Base-by-base conservation (phyloP, 306 rosid genomes). In the Acacia acuminata region DNA sequence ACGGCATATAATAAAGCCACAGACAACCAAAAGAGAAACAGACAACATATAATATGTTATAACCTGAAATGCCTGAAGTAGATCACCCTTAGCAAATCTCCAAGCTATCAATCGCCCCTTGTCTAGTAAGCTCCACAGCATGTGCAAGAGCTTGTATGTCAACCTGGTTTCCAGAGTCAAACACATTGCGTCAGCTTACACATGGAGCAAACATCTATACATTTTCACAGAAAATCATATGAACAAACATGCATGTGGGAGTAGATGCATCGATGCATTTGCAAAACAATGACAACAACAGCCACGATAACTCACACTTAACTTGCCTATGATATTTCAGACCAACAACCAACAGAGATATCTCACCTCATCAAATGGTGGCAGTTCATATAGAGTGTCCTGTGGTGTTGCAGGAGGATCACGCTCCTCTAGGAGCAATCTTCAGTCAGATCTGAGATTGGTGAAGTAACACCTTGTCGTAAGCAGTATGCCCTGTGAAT, bases 71-170 rank as follows among this genome's bases (percentile, higher is more conserved):
- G 99, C 99, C 90, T 88, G 92, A 82, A 92, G 86, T 53, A 94
- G 86, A 84, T 96, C 97, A 78, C 99, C 99, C 96, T 92, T 94
- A 1, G 98, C 88, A 60, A 91, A 94, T 90, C 97, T 92, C n/a
- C 92, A 96, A 88, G 89, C 99, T 96, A 85, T 96, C 99, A 73
- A 96, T 90, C 34, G 99, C 98, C 86, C 97, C 99, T 82, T 96
- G 98, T 84, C 99, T 91, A 32, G 94, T 94, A 81, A 96, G 98
- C 87, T 94, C 98, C 68, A 96, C 99, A 81, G 99, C 99, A 84
- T 96, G 99, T 45, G 93, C 97, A 78, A 96, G 98, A 82, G 99
- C 99, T 86, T 96, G 99, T 81, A 94, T 90, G 91, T 96, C 99
- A 83, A 91, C 97, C 99, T 96, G 92, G 78, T 87, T 89, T 83